These are phyloP conservation scores for Thuidium tamariscinum DNA, from an alignment of 225 moss, liverwort and hornwort species.

Conservation along the genomic window DNA sequence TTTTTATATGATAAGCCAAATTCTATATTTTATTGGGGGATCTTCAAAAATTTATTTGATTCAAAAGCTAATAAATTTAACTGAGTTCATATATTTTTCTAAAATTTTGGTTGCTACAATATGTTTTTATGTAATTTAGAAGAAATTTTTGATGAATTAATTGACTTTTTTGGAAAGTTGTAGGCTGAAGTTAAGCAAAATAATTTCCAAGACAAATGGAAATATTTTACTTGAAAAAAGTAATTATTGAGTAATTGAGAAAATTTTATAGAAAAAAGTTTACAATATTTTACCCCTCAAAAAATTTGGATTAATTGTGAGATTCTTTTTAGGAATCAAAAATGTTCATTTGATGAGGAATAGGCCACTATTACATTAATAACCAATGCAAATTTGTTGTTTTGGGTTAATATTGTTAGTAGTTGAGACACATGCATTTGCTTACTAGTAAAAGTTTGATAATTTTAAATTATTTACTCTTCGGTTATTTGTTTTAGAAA, in stretches of 20 bases:
- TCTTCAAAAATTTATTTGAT: no score
- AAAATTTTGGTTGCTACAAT: no score
- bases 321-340: no score
- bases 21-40: no score
- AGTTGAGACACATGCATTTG: background rate
- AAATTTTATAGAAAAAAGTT: background rate
- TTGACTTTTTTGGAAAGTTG: background rate
- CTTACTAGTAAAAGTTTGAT: background rate
- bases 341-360: no score
- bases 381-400: background rate
- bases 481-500: accelerated
- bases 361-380: background rate
- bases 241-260: background rate
- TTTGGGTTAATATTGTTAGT: background rate
- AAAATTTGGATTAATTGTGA: no score
- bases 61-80: no score
- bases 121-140: background rate
- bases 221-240: background rate
- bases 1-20: no score
- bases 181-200: background rate
- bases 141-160: background rate
- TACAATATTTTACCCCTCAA: background rate
- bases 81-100: no score
- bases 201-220: background rate
- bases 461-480: background rate